Percentiles rank a stretch among this genome's conserved stretches.
Conservation (phyloP, 2,329 filamentous ascomycete genomes). For the Sordariomycetes sp. region DNA sequence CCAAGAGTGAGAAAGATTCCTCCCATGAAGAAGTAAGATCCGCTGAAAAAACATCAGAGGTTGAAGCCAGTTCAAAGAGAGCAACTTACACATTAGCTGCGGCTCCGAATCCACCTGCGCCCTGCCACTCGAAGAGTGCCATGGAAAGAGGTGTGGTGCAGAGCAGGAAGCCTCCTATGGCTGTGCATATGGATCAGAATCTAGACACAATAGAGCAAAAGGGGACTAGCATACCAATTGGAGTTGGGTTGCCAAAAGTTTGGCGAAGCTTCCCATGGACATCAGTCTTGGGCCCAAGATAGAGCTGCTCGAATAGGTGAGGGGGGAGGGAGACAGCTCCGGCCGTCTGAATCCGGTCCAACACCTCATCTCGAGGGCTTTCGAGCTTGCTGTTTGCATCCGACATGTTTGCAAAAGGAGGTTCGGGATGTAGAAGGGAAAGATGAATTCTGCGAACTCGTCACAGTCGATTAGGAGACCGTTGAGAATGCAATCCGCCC, state of each 20-base stretch:
- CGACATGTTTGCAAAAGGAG: too few species aligned
- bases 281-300: constrained; percentile 34
- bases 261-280: constrained; percentile 36
- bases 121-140: constrained; percentile 17
- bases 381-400: too few species aligned
- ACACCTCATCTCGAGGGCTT: constrained; percentile 6
- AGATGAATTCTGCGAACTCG: too few species aligned
- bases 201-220: too few species aligned
- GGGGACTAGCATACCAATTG: constrained; percentile 26
- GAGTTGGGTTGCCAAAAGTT: constrained; percentile 43
- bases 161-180: constrained; percentile 18
- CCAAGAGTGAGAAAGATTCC: constrained; percentile 35
- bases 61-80: neutral
- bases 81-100: constrained; percentile 19
- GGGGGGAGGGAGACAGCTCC: constrained; percentile 38
- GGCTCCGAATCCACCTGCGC: constrained; percentile 17
- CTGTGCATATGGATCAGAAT: constrained; percentile 5
- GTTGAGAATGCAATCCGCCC: too few species aligned
- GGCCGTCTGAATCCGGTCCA: constrained; percentile 16
- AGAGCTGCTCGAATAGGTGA: constrained; percentile 44
- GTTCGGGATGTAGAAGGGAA: too few species aligned
- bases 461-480: too few species aligned
- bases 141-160: constrained; percentile 19
- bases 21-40: constrained; percentile 32
- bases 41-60: constrained; percentile 7